phyloP scores from a whole-genome alignment of 2,329 filamentous ascomycete genomes.

The Dactylella cylindrospora region DNA sequence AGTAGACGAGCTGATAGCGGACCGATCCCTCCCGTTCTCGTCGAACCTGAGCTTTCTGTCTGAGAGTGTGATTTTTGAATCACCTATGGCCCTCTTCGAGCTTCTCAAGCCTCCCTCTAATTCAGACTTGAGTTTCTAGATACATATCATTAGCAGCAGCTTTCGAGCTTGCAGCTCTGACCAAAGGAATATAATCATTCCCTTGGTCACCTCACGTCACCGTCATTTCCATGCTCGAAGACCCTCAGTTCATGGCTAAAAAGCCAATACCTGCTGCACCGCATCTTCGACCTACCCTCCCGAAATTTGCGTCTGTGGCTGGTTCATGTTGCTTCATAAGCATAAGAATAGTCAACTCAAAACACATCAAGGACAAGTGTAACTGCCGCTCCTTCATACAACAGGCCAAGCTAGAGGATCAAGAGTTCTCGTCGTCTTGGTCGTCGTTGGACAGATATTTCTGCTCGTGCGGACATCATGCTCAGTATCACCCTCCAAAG shows the following conservation, averaged over 20 bases:
- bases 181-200: background rate
- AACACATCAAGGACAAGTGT: conserved; percentile 36
- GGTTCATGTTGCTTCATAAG: conserved; percentile 42
- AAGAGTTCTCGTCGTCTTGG: conserved; percentile 32
- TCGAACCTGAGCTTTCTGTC: conserved; percentile 15
- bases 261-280: conserved; percentile 42
- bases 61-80: conserved; percentile 9
- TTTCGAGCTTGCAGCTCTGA: conserved; percentile 7
- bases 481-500: conserved; percentile 39
- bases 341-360: conserved; percentile 35
- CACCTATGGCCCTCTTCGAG: conserved; percentile 40
- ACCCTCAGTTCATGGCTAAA: conserved; percentile 42
- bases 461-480: conserved; percentile 44
- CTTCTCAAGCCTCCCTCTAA: conserved; percentile 39
- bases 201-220: conserved; percentile 1
- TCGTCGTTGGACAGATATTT: conserved; percentile 44
- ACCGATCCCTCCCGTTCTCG: conserved; percentile 13
- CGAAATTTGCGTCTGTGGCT: conserved; percentile 39
- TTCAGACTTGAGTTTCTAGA: background rate
- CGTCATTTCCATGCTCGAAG: conserved; percentile 39
- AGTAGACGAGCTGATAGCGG: too few species aligned
- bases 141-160: conserved; percentile 1
- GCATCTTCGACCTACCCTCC: conserved; percentile 26
- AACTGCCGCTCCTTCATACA: conserved; percentile 40
- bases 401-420: conserved; percentile 25